Percentiles rank a stretch among this genome's conserved stretches.
These are phyloP conservation scores for Bombardia bombarda DNA, from an alignment of 495 filamentous ascomycete species.

Conservation along the genomic window DNA sequence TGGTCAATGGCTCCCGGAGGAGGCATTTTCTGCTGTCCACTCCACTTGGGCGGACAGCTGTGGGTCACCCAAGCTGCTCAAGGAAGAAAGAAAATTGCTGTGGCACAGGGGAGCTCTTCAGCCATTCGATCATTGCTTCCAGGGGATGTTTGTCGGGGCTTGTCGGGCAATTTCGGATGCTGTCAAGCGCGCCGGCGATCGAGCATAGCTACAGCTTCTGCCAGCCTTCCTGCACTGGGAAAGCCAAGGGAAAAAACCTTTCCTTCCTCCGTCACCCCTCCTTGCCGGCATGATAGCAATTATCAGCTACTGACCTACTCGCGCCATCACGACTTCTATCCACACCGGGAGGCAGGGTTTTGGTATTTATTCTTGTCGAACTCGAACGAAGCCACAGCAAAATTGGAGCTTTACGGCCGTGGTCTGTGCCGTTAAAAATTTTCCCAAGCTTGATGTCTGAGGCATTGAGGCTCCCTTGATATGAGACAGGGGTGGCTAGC, in stretches of 20 bases:
- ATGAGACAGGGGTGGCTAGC: conserved; percentile 1
- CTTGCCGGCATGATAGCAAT: too few species aligned
- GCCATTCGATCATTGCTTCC: neutral
- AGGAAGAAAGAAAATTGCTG: conserved; percentile 4
- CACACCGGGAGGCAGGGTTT: too few species aligned
- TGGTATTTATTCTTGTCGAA: too few species aligned
- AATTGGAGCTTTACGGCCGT: too few species aligned
- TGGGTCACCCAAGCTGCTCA: conserved; percentile 17
- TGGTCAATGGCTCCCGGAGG: conserved; percentile 23
- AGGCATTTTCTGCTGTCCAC: conserved; percentile 16
- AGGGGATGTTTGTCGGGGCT: neutral
- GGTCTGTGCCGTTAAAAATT: conserved; percentile 20
- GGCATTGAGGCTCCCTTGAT: conserved; percentile 21
- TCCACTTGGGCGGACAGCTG: conserved; percentile 20
- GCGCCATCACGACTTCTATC: too few species aligned
- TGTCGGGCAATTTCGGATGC: conserved; percentile 23
- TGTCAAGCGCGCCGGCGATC: conserved; percentile 1
- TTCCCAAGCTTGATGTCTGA: conserved; percentile 24
- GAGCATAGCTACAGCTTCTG: too few species aligned
- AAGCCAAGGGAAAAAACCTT: neutral
- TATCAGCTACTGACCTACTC: too few species aligned
- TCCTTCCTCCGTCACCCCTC: too few species aligned
- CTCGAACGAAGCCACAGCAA: too few species aligned
- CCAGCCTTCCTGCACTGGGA: neutral
- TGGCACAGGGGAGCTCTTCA: conserved; percentile 6